These are phyloP conservation scores for Bolboschoenoplectus hybrid DNA, from an alignment of 202 grass and related monocot species.

Conservation along the genomic window DNA sequence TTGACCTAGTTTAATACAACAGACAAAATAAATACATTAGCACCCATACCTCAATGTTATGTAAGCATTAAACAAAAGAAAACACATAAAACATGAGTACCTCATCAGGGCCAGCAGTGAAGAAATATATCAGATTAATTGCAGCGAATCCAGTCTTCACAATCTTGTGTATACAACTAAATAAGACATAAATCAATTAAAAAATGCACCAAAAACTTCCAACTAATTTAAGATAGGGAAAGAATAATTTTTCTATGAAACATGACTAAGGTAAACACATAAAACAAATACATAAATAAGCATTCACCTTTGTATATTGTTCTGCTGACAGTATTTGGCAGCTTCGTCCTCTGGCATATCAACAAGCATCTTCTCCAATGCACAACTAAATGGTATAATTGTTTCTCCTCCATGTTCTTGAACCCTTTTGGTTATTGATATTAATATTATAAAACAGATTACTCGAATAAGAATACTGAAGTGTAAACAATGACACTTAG, in stretches of 20 bases:
- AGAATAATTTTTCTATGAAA: background rate
- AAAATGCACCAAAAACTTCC: background rate
- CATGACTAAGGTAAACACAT: background rate
- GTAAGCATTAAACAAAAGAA: constrained; percentile 20
- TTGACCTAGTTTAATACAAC: constrained; percentile 57
- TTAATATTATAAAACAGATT: constrained; percentile 8
- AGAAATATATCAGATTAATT: constrained; percentile 99
- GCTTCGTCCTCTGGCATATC: constrained; percentile 99
- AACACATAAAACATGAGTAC: constrained; percentile 38
- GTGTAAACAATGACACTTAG: background rate
- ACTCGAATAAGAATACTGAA: constrained; percentile 4
- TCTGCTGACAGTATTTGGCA: constrained; percentile 94
- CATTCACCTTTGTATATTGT: constrained; percentile 68
- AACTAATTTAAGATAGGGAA: background rate
- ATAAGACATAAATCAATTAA: constrained; percentile 35
- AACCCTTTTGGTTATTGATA: constrained; percentile 57
- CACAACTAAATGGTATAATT: constrained; percentile 96
- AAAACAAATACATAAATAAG: background rate
- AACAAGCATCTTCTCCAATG: constrained; percentile 75
- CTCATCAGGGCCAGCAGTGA: constrained; percentile 99
- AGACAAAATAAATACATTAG: constrained; percentile 24
- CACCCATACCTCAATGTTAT: constrained; percentile 30
- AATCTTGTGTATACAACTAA: constrained; percentile 87
- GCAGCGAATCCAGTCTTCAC: constrained; percentile 97
- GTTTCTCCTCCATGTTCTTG: constrained; percentile 92